phyloP scores from a whole-genome alignment of 352 stramenopile genomes.

The Phytophthora pseudosyringae region DNA sequence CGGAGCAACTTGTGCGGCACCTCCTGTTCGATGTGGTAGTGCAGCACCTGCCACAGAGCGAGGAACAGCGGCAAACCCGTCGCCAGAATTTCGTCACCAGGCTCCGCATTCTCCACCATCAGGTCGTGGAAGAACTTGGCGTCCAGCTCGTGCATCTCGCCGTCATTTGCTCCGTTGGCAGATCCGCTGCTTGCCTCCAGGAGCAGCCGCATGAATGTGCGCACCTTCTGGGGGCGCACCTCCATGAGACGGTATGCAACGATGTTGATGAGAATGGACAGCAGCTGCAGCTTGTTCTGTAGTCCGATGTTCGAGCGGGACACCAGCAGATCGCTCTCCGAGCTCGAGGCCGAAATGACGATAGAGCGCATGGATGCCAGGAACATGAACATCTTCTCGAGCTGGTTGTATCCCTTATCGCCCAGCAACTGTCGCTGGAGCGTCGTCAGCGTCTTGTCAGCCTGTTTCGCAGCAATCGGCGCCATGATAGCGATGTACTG shows the following conservation, averaged over 20 bases:
- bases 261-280: constrained; percentile 88
- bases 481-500: constrained; percentile 85
- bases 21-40: constrained; percentile 89
- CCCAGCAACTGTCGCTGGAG: constrained; percentile 78
- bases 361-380: constrained; percentile 83
- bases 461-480: constrained; percentile 22
- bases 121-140: constrained; percentile 43
- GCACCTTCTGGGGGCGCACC: constrained; percentile 51
- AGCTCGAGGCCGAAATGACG: constrained; percentile 52
- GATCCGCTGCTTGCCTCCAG: constrained; percentile 42
- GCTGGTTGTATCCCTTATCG: constrained; percentile 89
- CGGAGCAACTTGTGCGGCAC: constrained; percentile 66
- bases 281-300: constrained; percentile 85
- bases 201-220: constrained; percentile 63
- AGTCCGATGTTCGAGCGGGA: constrained; percentile 74
- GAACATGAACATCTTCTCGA: constrained; percentile 89
- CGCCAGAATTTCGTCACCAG: constrained; percentile 66
- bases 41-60: constrained; percentile 80
- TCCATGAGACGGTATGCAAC: constrained; percentile 82
- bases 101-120: constrained; percentile 57
- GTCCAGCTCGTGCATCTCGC: constrained; percentile 49
- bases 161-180: constrained; percentile 25
- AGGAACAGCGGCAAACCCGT: constrained; percentile 81
- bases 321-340: constrained; percentile 30
- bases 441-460: constrained; percentile 38